Evolutionary conservation across 1,284 basidiomycete genomes (phyloP).

Genomic region (Irpex rosettiformis): DNA sequence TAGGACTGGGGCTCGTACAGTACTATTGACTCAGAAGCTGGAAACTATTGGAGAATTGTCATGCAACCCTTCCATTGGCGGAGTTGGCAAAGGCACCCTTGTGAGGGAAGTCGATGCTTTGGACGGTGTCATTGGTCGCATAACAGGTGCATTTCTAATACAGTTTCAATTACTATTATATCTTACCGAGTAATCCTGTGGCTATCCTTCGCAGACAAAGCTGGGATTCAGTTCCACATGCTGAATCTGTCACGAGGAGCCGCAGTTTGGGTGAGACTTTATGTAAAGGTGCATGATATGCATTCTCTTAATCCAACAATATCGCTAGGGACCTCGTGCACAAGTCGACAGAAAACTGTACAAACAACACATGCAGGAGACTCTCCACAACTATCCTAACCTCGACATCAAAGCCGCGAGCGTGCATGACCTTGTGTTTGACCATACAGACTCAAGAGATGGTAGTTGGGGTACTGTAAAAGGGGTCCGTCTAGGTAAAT

Average conservation of each 20-base stretch:
- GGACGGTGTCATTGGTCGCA: constrained; percentile 75
- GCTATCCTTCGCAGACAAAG: constrained; percentile 53
- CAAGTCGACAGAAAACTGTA: constrained; percentile 86
- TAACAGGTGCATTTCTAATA: constrained; percentile 55
- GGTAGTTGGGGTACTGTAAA: constrained; percentile 48
- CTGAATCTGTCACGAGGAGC: constrained; percentile 84
- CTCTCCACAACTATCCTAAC: constrained; percentile 61
- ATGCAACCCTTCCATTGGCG: constrained; percentile 87
- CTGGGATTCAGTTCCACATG: constrained; percentile 86
- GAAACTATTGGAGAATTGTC: constrained; percentile 86
- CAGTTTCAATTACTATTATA: neutral
- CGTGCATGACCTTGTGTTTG: constrained; percentile 78
- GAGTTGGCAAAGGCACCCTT: constrained; percentile 87
- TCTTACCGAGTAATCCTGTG: neutral
- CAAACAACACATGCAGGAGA: constrained; percentile 75
- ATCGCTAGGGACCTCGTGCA: constrained; percentile 74
- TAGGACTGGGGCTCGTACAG: constrained; percentile 74
- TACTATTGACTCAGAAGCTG: constrained; percentile 78
- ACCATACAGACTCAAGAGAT: constrained; percentile 35
- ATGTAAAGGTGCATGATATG: neutral
- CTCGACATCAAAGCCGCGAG: constrained; percentile 71
- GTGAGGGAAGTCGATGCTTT: constrained; percentile 88
- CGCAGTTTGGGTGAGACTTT: constrained; percentile 72
- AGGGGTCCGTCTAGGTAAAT: constrained; percentile 71
- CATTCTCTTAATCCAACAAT: neutral